Conservation (phyloP, 1,284 basidiomycete genomes). For the Cryptococcus amylolentus region DNA sequence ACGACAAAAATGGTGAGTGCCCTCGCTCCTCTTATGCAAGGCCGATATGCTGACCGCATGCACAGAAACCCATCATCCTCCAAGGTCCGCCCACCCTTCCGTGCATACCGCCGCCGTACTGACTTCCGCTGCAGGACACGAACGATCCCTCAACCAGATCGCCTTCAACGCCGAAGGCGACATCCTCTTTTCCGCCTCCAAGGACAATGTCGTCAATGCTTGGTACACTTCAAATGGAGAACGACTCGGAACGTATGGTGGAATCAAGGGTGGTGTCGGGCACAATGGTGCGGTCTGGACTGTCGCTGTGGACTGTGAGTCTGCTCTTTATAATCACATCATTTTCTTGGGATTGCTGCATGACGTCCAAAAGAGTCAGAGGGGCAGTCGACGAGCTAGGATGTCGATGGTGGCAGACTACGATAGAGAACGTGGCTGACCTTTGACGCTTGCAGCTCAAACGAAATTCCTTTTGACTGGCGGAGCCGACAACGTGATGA, state of each 20-base stretch:
- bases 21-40: too few relatives aligned
- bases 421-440: neutral
- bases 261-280: constrained; percentile 52
- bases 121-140: constrained; percentile 67
- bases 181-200: constrained; percentile 91
- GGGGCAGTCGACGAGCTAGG: neutral
- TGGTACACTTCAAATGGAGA: constrained; percentile 99
- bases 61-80: constrained; percentile 50
- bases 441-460: constrained; percentile 57
- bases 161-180: constrained; percentile 96
- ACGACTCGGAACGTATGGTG: constrained; percentile 88
- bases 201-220: constrained; percentile 92
- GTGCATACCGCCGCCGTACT: neutral
- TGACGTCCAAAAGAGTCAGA: neutral
- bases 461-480: constrained; percentile 85
- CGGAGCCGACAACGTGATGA: constrained; percentile 79
- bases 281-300: constrained; percentile 98
- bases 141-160: constrained; percentile 96
- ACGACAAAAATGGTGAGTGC: constrained; percentile 13
- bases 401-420: neutral
- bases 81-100: constrained; percentile 33
- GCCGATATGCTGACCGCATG: neutral
- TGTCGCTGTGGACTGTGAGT: constrained; percentile 89
- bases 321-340: neutral
- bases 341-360: neutral